A percentile compares a stretch with the other conserved stretches of the same genome.
Evolutionary conservation across 176 grass and related monocot genomes (phyloP).

Genomic region (Eleusine coracana): DNA sequence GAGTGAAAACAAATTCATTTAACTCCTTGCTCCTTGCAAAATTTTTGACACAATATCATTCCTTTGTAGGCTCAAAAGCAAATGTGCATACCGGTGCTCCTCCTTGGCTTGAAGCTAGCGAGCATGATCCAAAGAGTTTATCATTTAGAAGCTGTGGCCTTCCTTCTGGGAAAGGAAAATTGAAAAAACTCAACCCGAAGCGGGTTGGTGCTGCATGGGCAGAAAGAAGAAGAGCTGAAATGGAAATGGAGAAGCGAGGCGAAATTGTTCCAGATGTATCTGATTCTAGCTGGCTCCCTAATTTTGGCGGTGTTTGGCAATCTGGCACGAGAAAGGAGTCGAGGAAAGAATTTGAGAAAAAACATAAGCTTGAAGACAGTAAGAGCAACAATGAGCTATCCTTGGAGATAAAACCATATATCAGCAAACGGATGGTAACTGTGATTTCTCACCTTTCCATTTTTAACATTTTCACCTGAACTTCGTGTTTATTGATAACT

Average conservation of each 20-base stretch:
- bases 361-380: constrained; percentile 38
- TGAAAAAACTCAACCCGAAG: constrained; percentile 80
- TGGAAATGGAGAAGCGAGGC: constrained; percentile 78
- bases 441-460: constrained; percentile 25
- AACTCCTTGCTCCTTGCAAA: constrained; percentile 29
- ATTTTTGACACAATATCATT: constrained; percentile 36
- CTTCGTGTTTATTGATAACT: constrained; percentile 5
- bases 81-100: constrained; percentile 82
- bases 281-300: constrained; percentile 86
- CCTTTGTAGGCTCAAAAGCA: constrained; percentile 62
- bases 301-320: constrained; percentile 93
- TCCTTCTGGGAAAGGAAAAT: constrained; percentile 49
- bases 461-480: neutral
- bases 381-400: constrained; percentile 42
- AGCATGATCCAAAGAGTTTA: constrained; percentile 44
- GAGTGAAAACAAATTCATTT: constrained; percentile 18
- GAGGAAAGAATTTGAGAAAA: constrained; percentile 81
- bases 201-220: constrained; percentile 95
- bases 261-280: constrained; percentile 50
- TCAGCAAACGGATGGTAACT: constrained; percentile 93
- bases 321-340: constrained; percentile 88
- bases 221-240: constrained; percentile 81
- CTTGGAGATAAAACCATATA: constrained; percentile 78
- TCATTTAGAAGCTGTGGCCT: constrained; percentile 7
- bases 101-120: constrained; percentile 78